Conservation (phyloP, 1,284 basidiomycete species). For the Ganoderma leucocontextum region DNA sequence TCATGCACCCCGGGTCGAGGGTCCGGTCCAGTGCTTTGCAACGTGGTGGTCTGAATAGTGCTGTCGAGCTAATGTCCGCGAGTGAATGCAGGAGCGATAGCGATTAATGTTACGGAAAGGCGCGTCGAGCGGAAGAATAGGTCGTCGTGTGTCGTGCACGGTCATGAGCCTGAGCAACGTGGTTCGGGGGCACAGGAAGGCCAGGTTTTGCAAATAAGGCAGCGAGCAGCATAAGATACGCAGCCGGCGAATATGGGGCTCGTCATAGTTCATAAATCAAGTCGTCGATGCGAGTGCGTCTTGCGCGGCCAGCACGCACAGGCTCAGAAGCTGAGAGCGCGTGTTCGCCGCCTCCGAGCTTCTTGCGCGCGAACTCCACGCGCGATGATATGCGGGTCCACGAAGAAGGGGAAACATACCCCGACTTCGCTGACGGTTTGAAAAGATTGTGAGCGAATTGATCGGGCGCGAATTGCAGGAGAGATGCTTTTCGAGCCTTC, state of each 20-base stretch:
- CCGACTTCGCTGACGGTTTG: constrained; percentile 8
- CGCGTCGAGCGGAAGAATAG: not conserved
- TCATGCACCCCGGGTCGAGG: not conserved
- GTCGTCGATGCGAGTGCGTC: not conserved
- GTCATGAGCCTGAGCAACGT: constrained; percentile 7
- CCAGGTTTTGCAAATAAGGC: not conserved
- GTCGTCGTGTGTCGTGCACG: not conserved
- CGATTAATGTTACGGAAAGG: not conserved
- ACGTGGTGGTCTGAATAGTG: constrained; percentile 3
- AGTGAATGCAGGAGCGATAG: not conserved
- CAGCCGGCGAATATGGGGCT: not conserved
- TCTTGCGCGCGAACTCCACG: constrained; percentile 23
- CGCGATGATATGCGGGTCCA: constrained; percentile 18
- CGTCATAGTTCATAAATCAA: constrained; percentile 6
- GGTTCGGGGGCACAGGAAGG: not conserved
- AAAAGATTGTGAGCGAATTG: constrained; percentile 6
- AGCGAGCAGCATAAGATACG: constrained; percentile 4
- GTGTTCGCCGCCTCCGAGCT: constrained; percentile 15
- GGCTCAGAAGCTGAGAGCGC: constrained; percentile 17
- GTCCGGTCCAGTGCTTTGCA: not conserved
- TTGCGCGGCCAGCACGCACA: not conserved
- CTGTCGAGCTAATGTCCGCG: not conserved
- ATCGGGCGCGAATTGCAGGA: not conserved
- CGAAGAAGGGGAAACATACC: constrained; percentile 16
- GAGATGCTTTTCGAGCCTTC: constrained; percentile 4